Base-by-base conservation (phyloP, 1,284 basidiomycete genomes). In the Exsudoporus floridanus region DNA sequence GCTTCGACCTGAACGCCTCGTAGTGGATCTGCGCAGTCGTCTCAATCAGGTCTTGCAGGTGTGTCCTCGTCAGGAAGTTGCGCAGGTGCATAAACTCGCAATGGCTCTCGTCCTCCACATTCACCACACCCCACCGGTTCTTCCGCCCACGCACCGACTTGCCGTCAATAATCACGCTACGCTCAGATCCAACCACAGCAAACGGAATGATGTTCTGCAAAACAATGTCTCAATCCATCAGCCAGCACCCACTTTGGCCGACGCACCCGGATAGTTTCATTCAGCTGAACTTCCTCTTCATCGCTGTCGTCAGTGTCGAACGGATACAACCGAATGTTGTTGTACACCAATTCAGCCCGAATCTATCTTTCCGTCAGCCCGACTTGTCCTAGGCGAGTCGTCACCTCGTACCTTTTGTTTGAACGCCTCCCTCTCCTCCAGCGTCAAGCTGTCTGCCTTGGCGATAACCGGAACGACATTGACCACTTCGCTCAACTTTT, bases 391-490 rank as follows among this genome's bases (percentile, higher is more conserved):
- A 37, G 2, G 36, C 21, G 12, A 43, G 3, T 16, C 46, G 33
- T 19, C 27, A 21, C 34, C 3, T 53, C 64, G 30, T 30, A 92
- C 91, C 77, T 94, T 88, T 66, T 86, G 79, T 82, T 98, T 99
- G 84, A 99, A 99, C 23, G 80, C 77, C 57, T 90, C 90, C 58
- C 94, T 80, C 78, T 99, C 97, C 61, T 97, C 94, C 57, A 94
- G 73, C 1, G 95, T 98, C 74, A 99, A 78, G 59, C 87, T 90
- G 74, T 99, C 96, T n/a, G 92, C 83, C 81, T 99, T 99, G 64
- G 97, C 96, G 69, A 99, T 98, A 56, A 99, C 91, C 13, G 96
- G 97, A 7, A 99, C 95, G 44, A 99, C 96, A 66, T 99, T 99
- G 73, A 98, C 96, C 36, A 99, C 96, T 71, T 99, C 96, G 70